These are phyloP conservation scores for Diaporthe sp. DNA, from an alignment of 2,329 filamentous ascomycete species.

Conservation along the genomic window DNA sequence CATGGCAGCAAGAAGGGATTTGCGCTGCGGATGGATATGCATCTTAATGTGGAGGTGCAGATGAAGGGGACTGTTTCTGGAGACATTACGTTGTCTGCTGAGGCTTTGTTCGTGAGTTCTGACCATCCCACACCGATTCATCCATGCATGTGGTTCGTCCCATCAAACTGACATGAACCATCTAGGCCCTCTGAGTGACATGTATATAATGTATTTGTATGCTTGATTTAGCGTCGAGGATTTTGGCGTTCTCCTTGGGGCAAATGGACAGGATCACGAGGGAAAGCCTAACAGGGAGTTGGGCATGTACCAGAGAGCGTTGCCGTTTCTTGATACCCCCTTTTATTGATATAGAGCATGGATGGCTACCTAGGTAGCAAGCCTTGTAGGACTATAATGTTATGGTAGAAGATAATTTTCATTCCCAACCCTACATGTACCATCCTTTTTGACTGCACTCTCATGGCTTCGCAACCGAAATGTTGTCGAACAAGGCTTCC, in stretches of 20 bases:
- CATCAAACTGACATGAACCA: neutral
- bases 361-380: neutral
- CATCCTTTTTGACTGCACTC: rapidly evolving
- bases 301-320: neutral
- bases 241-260: neutral
- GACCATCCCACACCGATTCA: too few species aligned
- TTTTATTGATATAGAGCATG: neutral
- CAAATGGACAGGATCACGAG: too few species aligned
- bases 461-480: constrained; percentile 40
- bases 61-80: constrained; percentile 31
- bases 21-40: constrained; percentile 27
- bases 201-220: neutral
- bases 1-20: constrained; percentile 28
- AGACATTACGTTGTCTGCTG: constrained; percentile 31
- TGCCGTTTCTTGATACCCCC: constrained; percentile 1
- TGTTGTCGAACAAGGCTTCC: constrained; percentile 40
- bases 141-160: too few species aligned
- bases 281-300: too few species aligned
- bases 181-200: neutral
- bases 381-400: neutral
- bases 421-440: neutral
- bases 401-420: neutral
- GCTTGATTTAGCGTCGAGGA: neutral
- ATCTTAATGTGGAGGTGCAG: constrained; percentile 31
- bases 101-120: constrained; percentile 31